Evolutionary conservation across 805 yeast species (phyloP).

Genomic region (Diddensiella santjacobensis): DNA sequence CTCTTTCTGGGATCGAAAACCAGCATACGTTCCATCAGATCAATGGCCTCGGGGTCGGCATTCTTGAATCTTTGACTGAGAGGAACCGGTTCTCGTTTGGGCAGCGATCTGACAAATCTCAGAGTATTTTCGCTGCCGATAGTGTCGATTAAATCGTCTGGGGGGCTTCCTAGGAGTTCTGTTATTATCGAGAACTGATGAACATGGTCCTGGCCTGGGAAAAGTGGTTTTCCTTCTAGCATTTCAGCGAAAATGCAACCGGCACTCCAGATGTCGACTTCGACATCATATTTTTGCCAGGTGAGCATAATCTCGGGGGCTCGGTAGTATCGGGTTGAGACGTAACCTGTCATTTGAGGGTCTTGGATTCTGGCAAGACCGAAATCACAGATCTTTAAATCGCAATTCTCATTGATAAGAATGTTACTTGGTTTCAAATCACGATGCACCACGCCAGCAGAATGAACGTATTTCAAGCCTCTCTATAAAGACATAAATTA

Average conservation of each 20-base stretch:
- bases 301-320: slow-evolving; percentile 99
- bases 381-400: slow-evolving; percentile 85
- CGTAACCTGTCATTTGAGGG: slow-evolving; percentile 99
- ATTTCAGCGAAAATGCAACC: slow-evolving; percentile 97
- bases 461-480: slow-evolving; percentile 84
- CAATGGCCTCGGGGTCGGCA: slow-evolving; percentile 69
- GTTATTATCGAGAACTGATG: slow-evolving; percentile 97
- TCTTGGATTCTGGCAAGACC: slow-evolving; percentile 97
- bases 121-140: slow-evolving; percentile 94
- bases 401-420: slow-evolving; percentile 84
- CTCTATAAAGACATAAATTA: no score
- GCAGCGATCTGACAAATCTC: slow-evolving; percentile 89
- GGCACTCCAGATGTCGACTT: slow-evolving; percentile 97
- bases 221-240: slow-evolving; percentile 94
- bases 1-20: slow-evolving; percentile 94
- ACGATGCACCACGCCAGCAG: slow-evolving; percentile 88
- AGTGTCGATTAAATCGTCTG: slow-evolving; percentile 91
- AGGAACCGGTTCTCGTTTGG: slow-evolving; percentile 89
- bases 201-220: slow-evolving; percentile 98
- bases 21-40: slow-evolving; percentile 81
- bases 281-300: slow-evolving; percentile 96
- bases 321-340: slow-evolving; percentile 89
- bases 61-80: slow-evolving; percentile 72
- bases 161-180: slow-evolving; percentile 94
- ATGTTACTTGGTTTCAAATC: slow-evolving; percentile 81